Evolutionary conservation across 805 yeast species (phyloP).

Genomic region (Wickerhamiella domercqiae): DNA sequence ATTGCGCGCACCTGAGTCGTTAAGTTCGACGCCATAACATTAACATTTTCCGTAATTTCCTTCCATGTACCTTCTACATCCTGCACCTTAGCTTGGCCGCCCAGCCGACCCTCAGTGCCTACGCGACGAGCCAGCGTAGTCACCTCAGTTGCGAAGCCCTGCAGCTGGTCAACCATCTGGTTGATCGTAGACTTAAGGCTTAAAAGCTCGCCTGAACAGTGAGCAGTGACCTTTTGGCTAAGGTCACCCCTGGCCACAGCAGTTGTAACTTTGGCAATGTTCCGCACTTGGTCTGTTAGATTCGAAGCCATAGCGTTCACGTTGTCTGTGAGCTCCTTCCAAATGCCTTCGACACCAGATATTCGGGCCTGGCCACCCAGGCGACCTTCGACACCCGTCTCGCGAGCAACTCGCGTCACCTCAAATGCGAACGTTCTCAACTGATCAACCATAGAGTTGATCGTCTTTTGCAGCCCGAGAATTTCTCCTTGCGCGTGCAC

Average conservation of each 20-base stretch:
- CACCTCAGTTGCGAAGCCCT: conserved; percentile 71
- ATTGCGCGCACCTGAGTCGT: conserved; percentile 81
- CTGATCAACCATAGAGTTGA: conserved; percentile 80
- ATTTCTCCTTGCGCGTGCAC: conserved; percentile 90
- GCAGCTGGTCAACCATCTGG: conserved; percentile 74
- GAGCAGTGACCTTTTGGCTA: conserved; percentile 71
- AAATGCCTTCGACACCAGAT: conserved; percentile 67
- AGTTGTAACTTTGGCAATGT: conserved; percentile 74
- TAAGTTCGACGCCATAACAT: conserved; percentile 74
- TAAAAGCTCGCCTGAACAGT: conserved; percentile 65
- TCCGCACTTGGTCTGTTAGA: conserved; percentile 75
- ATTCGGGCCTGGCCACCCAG: conserved; percentile 79
- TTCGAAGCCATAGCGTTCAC: conserved; percentile 84
- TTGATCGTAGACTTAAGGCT: conserved; percentile 74
- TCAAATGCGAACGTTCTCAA: conserved; percentile 71
- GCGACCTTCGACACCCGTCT: conserved; percentile 80
- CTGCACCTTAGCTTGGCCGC: conserved; percentile 74
- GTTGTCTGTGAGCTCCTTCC: conserved; percentile 77
- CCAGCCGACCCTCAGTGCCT: conserved; percentile 77
- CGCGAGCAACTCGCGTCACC: conserved; percentile 74
- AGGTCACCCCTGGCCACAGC: conserved; percentile 78
- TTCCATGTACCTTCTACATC: conserved; percentile 82
- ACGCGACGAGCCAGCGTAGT: conserved; percentile 76
- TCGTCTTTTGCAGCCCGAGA: conserved; percentile 68
- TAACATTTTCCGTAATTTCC: conserved; percentile 67